Evolutionary conservation across 495 filamentous ascomycete genomes (phyloP).

Genomic region (Parachaetomium inaequale): DNA sequence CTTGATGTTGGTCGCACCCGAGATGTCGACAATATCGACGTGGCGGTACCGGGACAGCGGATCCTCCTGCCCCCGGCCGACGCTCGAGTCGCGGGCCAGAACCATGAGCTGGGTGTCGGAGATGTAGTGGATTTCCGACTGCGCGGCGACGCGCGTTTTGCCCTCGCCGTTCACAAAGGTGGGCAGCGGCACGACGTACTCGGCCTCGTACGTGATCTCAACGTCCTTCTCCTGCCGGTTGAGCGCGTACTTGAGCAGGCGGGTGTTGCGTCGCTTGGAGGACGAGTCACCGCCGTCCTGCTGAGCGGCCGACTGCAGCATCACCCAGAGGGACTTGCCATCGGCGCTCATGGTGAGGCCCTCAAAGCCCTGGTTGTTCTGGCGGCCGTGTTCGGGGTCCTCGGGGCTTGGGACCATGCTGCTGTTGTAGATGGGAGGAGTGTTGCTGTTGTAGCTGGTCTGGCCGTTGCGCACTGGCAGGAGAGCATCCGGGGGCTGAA

Average conservation of each 20-base stretch:
- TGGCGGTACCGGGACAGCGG: conserved; percentile 64
- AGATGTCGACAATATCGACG: conserved; percentile 68
- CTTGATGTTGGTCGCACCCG: conserved; percentile 62
- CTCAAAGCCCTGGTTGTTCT: conserved; percentile 74
- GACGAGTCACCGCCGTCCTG: conserved; percentile 53
- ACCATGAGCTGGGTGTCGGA: conserved; percentile 64
- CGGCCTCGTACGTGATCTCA: conserved; percentile 45
- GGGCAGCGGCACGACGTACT: conserved; percentile 69
- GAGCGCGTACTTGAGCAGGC: conserved; percentile 59
- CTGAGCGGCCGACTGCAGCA: conserved; percentile 64
- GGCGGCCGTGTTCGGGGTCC: conserved; percentile 60
- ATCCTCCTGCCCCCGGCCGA: conserved; percentile 55
- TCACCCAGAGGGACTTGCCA: conserved; percentile 61
- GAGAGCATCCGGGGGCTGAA: conserved; percentile 63
- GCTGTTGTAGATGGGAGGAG: conserved; percentile 59
- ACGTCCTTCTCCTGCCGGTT: conserved; percentile 28
- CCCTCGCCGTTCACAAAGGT: conserved; percentile 44
- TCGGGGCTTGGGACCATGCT: conserved; percentile 36
- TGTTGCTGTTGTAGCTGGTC: conserved; percentile 38
- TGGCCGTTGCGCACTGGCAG: conserved; percentile 62
- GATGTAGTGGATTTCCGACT: conserved; percentile 68
- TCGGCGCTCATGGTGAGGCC: conserved; percentile 62
- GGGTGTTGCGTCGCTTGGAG: conserved; percentile 49
- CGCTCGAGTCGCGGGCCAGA: conserved; percentile 61
- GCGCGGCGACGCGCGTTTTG: conserved; percentile 56